These are phyloP conservation scores for Aspergillus mulundensis DNA, from an alignment of 495 filamentous ascomycete genomes.

Conservation along the genomic window DNA sequence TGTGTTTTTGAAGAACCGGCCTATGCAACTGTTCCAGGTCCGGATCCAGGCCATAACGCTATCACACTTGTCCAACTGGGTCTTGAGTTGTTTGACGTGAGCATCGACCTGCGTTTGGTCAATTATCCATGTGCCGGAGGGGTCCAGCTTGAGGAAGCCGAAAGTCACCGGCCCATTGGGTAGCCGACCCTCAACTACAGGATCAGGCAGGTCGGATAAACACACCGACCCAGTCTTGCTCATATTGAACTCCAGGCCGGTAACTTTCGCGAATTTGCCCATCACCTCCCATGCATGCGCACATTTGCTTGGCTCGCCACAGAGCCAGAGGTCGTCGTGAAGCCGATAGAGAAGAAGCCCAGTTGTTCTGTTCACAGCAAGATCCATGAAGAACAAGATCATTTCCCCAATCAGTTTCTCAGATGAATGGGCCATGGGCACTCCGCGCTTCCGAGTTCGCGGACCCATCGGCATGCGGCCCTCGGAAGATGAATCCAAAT, in stretches of 20 bases:
- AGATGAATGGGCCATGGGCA: conserved; percentile 50
- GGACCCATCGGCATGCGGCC: conserved; percentile 21
- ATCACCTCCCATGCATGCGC: conserved; percentile 52
- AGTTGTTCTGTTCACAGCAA: conserved; percentile 51
- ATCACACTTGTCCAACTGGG: conserved; percentile 42
- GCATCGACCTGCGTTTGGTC: conserved; percentile 50
- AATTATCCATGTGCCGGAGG: conserved; percentile 31
- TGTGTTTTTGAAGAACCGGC: conserved; percentile 55
- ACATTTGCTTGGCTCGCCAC: conserved; percentile 41
- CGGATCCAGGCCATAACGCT: conserved; percentile 56
- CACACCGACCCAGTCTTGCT: conserved; percentile 53
- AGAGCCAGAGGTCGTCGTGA: conserved; percentile 61
- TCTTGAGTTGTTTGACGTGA: conserved; percentile 51
- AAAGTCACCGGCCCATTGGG: conserved; percentile 22
- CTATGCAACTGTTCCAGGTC: conserved; percentile 58
- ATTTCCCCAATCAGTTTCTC: conserved; percentile 51
- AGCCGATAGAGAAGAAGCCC: conserved; percentile 50
- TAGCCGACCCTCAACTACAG: conserved; percentile 3
- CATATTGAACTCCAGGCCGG: conserved; percentile 48
- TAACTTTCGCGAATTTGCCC: conserved; percentile 41
- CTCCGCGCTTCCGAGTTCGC: conserved; percentile 44
- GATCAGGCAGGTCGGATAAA: conserved; percentile 16
- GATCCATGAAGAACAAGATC: conserved; percentile 57
- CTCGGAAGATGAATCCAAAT: conserved; percentile 34
- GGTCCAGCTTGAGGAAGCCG: conserved; percentile 25